A percentile compares a stretch with the other conserved stretches of the same genome.
Conservation (phyloP, 2,329 filamentous ascomycete genomes). For the Aspergillus brunneoviolaceus region DNA sequence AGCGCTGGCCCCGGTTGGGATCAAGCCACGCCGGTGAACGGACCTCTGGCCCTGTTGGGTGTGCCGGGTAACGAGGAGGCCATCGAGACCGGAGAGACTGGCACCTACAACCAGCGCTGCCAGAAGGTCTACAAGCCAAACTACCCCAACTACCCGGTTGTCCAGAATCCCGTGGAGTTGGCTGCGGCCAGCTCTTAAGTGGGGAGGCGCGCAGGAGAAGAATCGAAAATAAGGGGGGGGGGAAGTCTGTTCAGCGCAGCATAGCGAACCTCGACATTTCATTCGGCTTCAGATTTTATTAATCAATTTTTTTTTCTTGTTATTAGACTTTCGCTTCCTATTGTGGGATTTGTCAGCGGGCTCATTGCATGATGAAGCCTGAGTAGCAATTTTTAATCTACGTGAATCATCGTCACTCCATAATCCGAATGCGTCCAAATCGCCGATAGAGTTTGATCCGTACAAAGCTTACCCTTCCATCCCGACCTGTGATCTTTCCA, state of each 20-base stretch:
- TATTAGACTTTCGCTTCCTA: neutral
- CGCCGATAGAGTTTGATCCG: neutral
- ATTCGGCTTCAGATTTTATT: neutral
- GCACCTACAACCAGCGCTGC: slow-evolving; percentile 22
- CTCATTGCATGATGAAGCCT: neutral
- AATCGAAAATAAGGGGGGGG: neutral
- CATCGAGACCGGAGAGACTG: slow-evolving; percentile 17
- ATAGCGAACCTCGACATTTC: neutral
- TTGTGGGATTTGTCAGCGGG: neutral
- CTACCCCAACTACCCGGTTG: slow-evolving; percentile 21
- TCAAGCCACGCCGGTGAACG: slow-evolving; percentile 15
- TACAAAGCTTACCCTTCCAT: neutral
- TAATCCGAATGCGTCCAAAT: neutral
- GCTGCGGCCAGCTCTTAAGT: neutral
- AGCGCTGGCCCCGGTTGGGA: slow-evolving; percentile 21
- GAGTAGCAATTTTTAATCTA: neutral
- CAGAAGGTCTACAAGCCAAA: slow-evolving; percentile 21
- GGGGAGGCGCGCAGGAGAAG: neutral
- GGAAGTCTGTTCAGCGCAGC: neutral
- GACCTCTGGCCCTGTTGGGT: slow-evolving; percentile 20
- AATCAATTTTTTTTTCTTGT: neutral
- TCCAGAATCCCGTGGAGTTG: slow-evolving; percentile 18
- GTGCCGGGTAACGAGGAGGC: slow-evolving; percentile 20
- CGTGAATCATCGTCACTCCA: neutral
- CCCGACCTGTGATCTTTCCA: neutral